Conservation (phyloP, 805 yeast species). For the Yarrowia deformans region DNA sequence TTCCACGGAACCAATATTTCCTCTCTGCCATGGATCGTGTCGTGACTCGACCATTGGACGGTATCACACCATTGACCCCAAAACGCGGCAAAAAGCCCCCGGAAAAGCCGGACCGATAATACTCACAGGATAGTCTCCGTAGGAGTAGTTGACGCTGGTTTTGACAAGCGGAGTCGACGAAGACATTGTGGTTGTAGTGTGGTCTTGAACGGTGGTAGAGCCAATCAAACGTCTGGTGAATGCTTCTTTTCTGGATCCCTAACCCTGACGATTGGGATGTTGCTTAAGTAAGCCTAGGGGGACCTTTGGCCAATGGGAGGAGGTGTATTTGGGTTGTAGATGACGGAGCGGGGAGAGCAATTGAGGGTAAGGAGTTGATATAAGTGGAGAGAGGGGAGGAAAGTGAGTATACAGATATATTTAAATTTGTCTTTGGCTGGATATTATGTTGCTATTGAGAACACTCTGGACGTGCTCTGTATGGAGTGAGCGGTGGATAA, state of each 20-base stretch:
- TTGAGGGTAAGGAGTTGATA: background rate
- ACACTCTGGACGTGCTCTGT: background rate
- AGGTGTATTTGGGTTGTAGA: background rate
- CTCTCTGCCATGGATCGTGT: constrained; percentile 3
- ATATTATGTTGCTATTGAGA: background rate
- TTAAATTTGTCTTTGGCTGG: background rate
- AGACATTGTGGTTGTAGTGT: constrained; percentile 36
- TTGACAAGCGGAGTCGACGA: constrained; percentile 39
- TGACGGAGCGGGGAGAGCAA: background rate
- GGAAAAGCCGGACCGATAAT: background rate
- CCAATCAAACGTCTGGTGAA: constrained; percentile 38
- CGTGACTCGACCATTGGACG: background rate
- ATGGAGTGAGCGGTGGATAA: background rate
- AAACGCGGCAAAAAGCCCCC: background rate
- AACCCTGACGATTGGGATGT: constrained; percentile 30
- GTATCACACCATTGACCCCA: background rate
- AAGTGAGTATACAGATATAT: background rate
- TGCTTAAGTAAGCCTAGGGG: constrained; percentile 1
- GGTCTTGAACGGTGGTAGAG: constrained; percentile 37
- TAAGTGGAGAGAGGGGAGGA: background rate
- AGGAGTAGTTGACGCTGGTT: constrained; percentile 37
- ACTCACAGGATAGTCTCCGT: constrained; percentile 39
- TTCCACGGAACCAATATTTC: background rate
- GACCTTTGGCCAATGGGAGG: constrained; percentile 30
- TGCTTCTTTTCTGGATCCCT: constrained; percentile 36